These are phyloP conservation scores for Saposhnikovia divaricata DNA, from an alignment of 129 eudicot species.

Conservation along the genomic window DNA sequence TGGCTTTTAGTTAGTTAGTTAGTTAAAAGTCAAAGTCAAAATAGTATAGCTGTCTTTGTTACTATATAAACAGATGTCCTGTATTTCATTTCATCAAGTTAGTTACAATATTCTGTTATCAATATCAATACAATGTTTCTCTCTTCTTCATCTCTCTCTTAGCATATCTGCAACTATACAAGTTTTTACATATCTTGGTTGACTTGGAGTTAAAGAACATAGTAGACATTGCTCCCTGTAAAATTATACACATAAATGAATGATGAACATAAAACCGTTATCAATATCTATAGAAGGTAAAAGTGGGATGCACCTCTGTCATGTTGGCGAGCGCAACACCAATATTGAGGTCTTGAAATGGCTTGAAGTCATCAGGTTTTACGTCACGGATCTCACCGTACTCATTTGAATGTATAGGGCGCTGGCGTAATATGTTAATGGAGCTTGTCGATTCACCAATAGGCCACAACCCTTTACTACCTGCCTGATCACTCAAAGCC, in stretches of 20 bases:
- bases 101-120: too few relatives aligned
- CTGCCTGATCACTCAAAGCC: slow-evolving; percentile 39
- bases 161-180: too few relatives aligned
- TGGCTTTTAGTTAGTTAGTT: too few relatives aligned
- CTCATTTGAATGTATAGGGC: slow-evolving; percentile 29
- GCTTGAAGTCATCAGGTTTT: slow-evolving; percentile 22
- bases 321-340: slow-evolving; percentile 52
- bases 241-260: too few relatives aligned
- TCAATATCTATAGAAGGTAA: neutral
- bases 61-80: too few relatives aligned
- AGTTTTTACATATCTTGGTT: slow-evolving; percentile 21
- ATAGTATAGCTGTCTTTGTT: too few relatives aligned
- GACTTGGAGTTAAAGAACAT: slow-evolving; percentile 23
- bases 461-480: slow-evolving; percentile 36
- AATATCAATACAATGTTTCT: too few relatives aligned
- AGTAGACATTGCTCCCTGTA: slow-evolving; percentile 11
- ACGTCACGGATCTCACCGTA: slow-evolving; percentile 46
- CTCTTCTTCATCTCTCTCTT: too few relatives aligned
- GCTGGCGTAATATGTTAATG: slow-evolving; percentile 31
- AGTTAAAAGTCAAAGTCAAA: too few relatives aligned
- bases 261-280: too few relatives aligned
- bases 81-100: too few relatives aligned
- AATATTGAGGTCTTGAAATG: slow-evolving; percentile 35
- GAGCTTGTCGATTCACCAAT: slow-evolving; percentile 35
- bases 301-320: slow-evolving; percentile 32